Conservation (phyloP, 2,329 filamentous ascomycete species). For the Albifimbria verrucaria region DNA sequence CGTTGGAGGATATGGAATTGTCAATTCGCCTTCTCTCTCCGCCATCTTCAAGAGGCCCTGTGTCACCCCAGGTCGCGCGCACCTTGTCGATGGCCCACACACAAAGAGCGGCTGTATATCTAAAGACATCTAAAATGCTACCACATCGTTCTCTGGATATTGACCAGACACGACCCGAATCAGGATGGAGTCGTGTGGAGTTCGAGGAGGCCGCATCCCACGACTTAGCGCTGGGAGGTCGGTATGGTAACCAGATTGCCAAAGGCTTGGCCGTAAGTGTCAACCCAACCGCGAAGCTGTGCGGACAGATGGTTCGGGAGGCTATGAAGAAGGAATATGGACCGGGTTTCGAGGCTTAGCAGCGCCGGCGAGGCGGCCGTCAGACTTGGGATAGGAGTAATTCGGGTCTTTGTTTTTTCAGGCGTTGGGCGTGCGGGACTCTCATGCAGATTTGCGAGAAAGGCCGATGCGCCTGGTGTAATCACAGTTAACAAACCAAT, state of each 20-base stretch:
- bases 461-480: constrained; percentile 27
- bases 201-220: constrained; percentile 62
- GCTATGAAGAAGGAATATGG: constrained; percentile 68
- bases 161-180: constrained; percentile 38
- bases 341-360: constrained; percentile 39
- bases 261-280: constrained; percentile 61
- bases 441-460: constrained; percentile 13
- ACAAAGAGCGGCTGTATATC: constrained; percentile 65
- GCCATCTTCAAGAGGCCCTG: constrained; percentile 39
- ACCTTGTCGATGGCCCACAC: constrained; percentile 69
- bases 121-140: constrained; percentile 53
- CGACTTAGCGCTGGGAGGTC: constrained; percentile 62
- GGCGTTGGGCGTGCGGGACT: too few relatives aligned
- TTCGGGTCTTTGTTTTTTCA: neutral
- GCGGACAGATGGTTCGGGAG: constrained; percentile 65
- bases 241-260: constrained; percentile 63
- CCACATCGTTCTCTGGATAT: constrained; percentile 34
- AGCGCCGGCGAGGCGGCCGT: constrained; percentile 6
- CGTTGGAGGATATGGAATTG: constrained; percentile 51
- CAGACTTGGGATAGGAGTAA: neutral
- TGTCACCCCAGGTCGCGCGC: constrained; percentile 63
- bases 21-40: constrained; percentile 61
- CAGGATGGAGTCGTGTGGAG: constrained; percentile 47
- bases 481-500: neutral
- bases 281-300: constrained; percentile 67